A percentile compares a stretch with the other conserved stretches of the same genome.
Conservation (phyloP, 2,329 filamentous ascomycete genomes). For the Alternaria tenuissima region DNA sequence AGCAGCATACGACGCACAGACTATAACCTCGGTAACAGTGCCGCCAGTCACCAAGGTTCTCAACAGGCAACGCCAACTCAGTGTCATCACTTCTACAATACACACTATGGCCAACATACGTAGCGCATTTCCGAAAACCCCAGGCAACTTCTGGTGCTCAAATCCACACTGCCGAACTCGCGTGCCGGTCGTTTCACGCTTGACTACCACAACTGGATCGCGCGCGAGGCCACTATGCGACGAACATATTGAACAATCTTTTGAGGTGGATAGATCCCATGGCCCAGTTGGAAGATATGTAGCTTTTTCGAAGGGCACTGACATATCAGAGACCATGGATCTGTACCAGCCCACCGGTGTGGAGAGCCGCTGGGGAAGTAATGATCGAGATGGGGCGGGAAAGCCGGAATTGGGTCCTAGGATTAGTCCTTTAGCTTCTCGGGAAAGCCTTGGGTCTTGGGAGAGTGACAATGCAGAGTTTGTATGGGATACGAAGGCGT, state of each 20-base stretch:
- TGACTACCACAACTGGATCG: background rate
- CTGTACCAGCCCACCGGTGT: background rate
- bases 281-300: background rate
- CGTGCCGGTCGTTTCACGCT: background rate
- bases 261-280: background rate
- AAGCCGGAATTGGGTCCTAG: background rate
- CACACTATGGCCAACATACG: background rate
- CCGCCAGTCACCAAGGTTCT: background rate
- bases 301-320: background rate
- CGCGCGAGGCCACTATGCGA: background rate
- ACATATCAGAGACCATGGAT: background rate
- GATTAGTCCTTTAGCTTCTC: background rate
- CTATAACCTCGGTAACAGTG: background rate
- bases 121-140: constrained; percentile 11
- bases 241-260: constrained; percentile 4
- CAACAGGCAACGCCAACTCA: background rate
- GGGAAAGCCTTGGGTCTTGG: background rate
- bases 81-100: background rate
- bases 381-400: background rate
- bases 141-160: constrained; percentile 7
- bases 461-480: background rate
- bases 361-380: constrained; percentile 2
- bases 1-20: constrained; percentile 1
- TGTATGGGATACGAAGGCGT: constrained; percentile 1
- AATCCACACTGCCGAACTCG: constrained; percentile 4